Percentiles rank a stretch among this genome's conserved stretches.
Evolutionary conservation across 495 filamentous ascomycete species (phyloP).

Genomic region (Neurospora sp.): DNA sequence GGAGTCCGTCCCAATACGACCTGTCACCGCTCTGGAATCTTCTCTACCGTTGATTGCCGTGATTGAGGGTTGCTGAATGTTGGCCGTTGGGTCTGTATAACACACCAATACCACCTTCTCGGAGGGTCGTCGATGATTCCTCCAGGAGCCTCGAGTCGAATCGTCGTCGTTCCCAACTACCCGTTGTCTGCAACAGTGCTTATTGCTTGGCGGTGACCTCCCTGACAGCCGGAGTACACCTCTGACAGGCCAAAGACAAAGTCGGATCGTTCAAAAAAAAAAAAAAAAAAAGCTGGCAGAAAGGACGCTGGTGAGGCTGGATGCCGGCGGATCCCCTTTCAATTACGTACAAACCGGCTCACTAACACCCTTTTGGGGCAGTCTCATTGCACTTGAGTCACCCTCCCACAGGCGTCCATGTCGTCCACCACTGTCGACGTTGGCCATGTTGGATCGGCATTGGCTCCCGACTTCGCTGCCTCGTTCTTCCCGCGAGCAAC

Average conservation of each 20-base stretch:
- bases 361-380: slow-evolving; percentile 15
- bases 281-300: not conserved
- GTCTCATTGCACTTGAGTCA: slow-evolving; percentile 6
- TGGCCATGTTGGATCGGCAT: slow-evolving; percentile 9
- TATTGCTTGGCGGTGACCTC: not conserved
- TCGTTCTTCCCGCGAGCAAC: not conserved
- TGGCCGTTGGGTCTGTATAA: not conserved
- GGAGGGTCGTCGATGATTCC: not conserved
- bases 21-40: not conserved
- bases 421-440: not conserved
- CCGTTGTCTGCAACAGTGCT: not conserved
- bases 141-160: not conserved
- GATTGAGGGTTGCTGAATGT: not conserved
- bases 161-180: not conserved
- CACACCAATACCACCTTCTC: not conserved
- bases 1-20: not conserved
- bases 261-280: not conserved
- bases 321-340: slow-evolving; percentile 8
- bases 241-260: not conserved
- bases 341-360: slow-evolving; percentile 26
- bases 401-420: not conserved
- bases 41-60: not conserved
- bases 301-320: not conserved
- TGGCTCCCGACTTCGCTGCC: slow-evolving; percentile 4
- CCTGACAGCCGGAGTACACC: not conserved